These are phyloP conservation scores for Dactylonectria macrodidyma DNA, from an alignment of 2,329 filamentous ascomycete genomes.

Conservation along the genomic window DNA sequence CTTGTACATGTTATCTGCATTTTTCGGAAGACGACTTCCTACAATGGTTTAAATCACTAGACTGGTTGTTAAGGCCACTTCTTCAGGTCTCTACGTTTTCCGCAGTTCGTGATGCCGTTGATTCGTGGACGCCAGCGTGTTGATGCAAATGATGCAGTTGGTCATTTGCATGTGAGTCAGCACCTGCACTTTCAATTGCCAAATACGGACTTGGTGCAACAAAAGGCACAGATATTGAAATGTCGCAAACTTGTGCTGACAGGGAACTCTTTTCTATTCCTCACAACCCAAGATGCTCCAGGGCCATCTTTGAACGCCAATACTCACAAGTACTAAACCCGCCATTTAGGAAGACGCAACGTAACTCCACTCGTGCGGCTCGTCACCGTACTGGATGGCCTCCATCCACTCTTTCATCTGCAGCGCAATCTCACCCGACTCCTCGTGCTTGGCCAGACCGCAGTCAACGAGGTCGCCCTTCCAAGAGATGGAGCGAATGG, in stretches of 20 bases:
- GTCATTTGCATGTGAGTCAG: constrained; percentile 21
- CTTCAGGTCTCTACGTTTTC: constrained; percentile 21
- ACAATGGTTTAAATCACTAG: constrained; percentile 52
- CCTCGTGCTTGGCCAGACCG: constrained; percentile 83
- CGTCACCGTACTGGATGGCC: constrained; percentile 93
- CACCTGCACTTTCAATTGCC: constrained; percentile 15
- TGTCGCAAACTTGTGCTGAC: background rate
- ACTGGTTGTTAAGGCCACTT: constrained; percentile 40
- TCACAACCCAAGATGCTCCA: constrained; percentile 18
- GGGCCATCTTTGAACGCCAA: constrained; percentile 24
- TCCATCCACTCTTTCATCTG: constrained; percentile 98
- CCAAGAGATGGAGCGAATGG: constrained; percentile 92
- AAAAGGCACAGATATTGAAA: constrained; percentile 8
- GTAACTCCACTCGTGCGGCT: constrained; percentile 92
- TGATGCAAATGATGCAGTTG: constrained; percentile 10
- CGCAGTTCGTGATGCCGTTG: background rate
- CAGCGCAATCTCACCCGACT: constrained; percentile 88
- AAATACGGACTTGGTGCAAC: constrained; percentile 1
- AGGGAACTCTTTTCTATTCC: constrained; percentile 28
- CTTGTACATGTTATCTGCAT: constrained; percentile 53
- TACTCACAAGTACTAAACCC: constrained; percentile 14
- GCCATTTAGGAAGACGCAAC: constrained; percentile 41
- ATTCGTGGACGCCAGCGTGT: background rate
- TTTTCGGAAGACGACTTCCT: constrained; percentile 49
- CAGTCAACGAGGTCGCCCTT: constrained; percentile 86